Evolutionary conservation across 176 grass and related monocot species (phyloP), one percentile per base, ranked within the genome.

Genomic region (Carex kokanica): DNA sequence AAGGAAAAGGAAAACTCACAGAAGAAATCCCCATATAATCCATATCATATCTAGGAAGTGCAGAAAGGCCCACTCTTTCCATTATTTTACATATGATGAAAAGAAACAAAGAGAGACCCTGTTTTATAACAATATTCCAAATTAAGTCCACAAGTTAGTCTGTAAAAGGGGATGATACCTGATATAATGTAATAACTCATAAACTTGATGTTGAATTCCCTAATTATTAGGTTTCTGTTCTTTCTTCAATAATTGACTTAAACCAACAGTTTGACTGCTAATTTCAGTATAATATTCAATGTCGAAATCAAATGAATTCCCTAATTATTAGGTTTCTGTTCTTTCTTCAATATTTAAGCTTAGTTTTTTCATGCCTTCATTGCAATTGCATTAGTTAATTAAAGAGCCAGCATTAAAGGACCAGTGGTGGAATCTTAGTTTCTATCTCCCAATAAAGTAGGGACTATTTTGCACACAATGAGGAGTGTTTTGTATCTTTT

Each of bases 381-480:
- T 74, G 43, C 43, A 74, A 49, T 21, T 43, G 23, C 4, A 45
- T 74, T 74, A 74, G 52, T 74, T 11, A 74, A 74, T 74, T 52
- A 51, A 74, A 7, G n/a, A 74, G 70, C 34, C 21, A 23, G 69
- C 20, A 73, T 23, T 38, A 40, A 38, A 34, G 31, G 64, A 38
- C 65, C 32, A 69, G 65, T 69, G 64, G 6, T 68, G 32, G 31
- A 68, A 68, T 68, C 18, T 43, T 43, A 49, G 38, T 71, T 70
- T 70, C 34, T n/a, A 2, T 74, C 43, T 51, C 40, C 51, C 43
- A 74, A 74, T 49, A 74, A 51, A 49, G 17, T 52, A 51, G 43
- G 21, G 4, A 52, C 11, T 74, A 71, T 21, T 45, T 74, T 51
- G 20, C 41, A 74, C 11, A 74, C 10, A 74, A 51, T 47, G 45